Evolutionary conservation across 495 filamentous ascomycete genomes (phyloP), one percentile per base, ranked within the genome.

Genomic region (Penicillium tannophilum): DNA sequence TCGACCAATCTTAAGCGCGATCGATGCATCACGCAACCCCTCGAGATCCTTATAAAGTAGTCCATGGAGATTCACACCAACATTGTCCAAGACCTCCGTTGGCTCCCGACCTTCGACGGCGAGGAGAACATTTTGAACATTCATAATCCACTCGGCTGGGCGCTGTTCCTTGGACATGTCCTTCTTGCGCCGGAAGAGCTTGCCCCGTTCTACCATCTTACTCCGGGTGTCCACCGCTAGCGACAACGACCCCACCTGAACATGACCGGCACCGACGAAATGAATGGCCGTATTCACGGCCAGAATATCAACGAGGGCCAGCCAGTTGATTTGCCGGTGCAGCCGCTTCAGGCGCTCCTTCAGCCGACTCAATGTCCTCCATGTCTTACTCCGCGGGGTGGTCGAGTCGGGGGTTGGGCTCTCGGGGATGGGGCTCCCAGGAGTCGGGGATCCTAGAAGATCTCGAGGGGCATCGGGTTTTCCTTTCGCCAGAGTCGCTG

Each of bases 111-210:
- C 92, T 49, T 96, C 87, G 2, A 90, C 86, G 0, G 89, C 90
- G 56, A 98, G 95, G 4, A 97, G 77, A 46, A 98, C 82, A 70
- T 92, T 96, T 53, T 90, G 86, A 41, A 91, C 72, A 8, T 87
- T 90, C 66, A 94, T 81, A 58, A 95, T 92, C 94, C 95, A 98
- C 76, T 99, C 95, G 1, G 92, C 92, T 26, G 94, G 93, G 20
- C 84, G 82, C 64, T 93, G 87, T 51, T 89, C 84, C 24, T 80
- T 80, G n/a, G 82, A 81, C 49, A 84, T 82, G 55, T 89, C 81
- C 58, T 85, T 88, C 67, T 87, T 86, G 68, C 91, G 92, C 60
- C 91, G 87, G 74, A 97, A 98, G 60, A 98, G 85, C 60, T 92
- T 88, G 50, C 90, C 92, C 61, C 91, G 83, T 65, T 98, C 92